These are phyloP conservation scores for Paramarasmius palmivorus DNA, from an alignment of 1,284 basidiomycete species.

Conservation along the genomic window DNA sequence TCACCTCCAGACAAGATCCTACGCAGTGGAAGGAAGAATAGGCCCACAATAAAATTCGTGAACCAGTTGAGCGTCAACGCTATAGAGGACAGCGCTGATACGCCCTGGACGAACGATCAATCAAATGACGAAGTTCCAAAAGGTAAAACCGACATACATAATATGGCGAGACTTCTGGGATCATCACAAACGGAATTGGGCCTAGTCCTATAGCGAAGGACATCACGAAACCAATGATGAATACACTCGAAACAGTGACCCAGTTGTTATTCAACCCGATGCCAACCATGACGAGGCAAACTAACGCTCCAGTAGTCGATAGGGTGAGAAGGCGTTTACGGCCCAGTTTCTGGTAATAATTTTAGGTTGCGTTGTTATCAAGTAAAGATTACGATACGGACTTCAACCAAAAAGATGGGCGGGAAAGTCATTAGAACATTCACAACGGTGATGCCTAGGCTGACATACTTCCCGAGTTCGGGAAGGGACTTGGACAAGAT, in stretches of 20 bases:
- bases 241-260: constrained; percentile 66
- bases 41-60: constrained; percentile 79
- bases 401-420: constrained; percentile 86
- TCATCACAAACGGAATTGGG: constrained; percentile 89
- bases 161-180: constrained; percentile 87
- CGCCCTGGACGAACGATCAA: constrained; percentile 53
- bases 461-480: constrained; percentile 75
- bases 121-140: neutral
- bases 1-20: constrained; percentile 70
- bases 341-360: constrained; percentile 56
- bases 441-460: constrained; percentile 76
- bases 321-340: constrained; percentile 58
- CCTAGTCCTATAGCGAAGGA: constrained; percentile 91
- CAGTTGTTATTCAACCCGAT: constrained; percentile 68
- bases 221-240: constrained; percentile 86
- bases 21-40: constrained; percentile 82
- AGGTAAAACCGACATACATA: constrained; percentile 47
- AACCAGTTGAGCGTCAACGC: constrained; percentile 88
- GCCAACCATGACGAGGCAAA: constrained; percentile 71
- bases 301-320: constrained; percentile 62
- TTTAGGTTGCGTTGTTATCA: neutral
- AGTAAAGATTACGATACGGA: constrained; percentile 36
- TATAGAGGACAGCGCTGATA: constrained; percentile 82
- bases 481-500: constrained; percentile 81
- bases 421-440: constrained; percentile 69